phyloP scores from a whole-genome alignment of 768 basidiomycete species.

The Pulveroboletus sp. region DNA sequence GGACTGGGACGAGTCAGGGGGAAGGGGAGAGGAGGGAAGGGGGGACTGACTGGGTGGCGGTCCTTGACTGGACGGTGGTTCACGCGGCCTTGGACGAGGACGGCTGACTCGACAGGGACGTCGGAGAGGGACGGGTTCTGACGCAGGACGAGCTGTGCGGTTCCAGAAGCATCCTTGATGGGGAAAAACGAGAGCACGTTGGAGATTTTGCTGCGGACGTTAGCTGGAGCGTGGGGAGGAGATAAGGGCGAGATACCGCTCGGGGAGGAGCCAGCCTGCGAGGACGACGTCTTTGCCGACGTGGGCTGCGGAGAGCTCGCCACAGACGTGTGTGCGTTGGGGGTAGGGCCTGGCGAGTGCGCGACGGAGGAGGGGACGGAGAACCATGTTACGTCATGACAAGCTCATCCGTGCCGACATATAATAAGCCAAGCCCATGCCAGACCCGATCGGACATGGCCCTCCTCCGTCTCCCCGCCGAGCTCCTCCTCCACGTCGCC shows the following conservation, averaged over 20 bases:
- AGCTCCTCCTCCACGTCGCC: slow-evolving; percentile 57
- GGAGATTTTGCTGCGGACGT: slow-evolving; percentile 55
- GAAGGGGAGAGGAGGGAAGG: not conserved
- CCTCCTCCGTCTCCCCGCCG: slow-evolving; percentile 49
- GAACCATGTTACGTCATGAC: slow-evolving; percentile 19
- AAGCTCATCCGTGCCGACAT: slow-evolving; percentile 1
- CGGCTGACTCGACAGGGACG: slow-evolving; percentile 73
- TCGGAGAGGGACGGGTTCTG: slow-evolving; percentile 49
- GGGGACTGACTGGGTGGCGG: slow-evolving; percentile 51
- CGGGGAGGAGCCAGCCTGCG: slow-evolving; percentile 78
- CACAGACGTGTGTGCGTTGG: slow-evolving; percentile 60
- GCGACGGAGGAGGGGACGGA: not conserved
- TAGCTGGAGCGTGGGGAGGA: slow-evolving; percentile 31
- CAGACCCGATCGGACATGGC: too few relatives aligned
- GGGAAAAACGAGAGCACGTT: slow-evolving; percentile 80
- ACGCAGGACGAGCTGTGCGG: slow-evolving; percentile 72
- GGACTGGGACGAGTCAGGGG: slow-evolving; percentile 37
- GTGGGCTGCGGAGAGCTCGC: slow-evolving; percentile 47
- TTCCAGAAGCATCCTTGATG: slow-evolving; percentile 74
- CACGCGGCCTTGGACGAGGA: slow-evolving; percentile 75
- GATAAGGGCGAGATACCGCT: slow-evolving; percentile 54
- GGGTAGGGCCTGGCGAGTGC: slow-evolving; percentile 53
- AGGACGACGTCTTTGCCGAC: slow-evolving; percentile 62
- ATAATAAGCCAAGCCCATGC: too few relatives aligned
- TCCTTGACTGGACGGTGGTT: too few relatives aligned